Conservation (phyloP, 2,329 filamentous ascomycete genomes). For the Talaromyces sp. region DNA sequence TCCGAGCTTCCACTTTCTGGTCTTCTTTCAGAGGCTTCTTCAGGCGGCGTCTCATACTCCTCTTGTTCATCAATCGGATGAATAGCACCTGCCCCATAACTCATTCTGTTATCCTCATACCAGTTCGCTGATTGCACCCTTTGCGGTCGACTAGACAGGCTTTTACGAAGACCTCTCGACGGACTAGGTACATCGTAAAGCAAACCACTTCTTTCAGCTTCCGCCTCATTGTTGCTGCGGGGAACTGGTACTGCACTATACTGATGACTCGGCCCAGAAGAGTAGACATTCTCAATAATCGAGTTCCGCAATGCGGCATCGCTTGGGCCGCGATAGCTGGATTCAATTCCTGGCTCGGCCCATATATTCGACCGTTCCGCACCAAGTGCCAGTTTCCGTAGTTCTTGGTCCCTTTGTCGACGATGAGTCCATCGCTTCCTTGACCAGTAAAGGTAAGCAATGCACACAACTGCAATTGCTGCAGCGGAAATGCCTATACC, state of each 20-base stretch:
- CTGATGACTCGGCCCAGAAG: slow-evolving; percentile 10
- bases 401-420: slow-evolving; percentile 51
- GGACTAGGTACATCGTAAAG: slow-evolving; percentile 41
- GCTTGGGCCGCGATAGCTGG: slow-evolving; percentile 32
- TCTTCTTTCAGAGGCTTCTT: slow-evolving; percentile 14
- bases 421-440: slow-evolving; percentile 44
- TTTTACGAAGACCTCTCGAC: slow-evolving; percentile 37
- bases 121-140: slow-evolving; percentile 36
- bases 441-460: slow-evolving; percentile 51
- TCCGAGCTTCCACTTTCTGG: slow-evolving; percentile 21
- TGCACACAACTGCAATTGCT: slow-evolving; percentile 48
- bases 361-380: slow-evolving; percentile 49
- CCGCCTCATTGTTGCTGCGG: slow-evolving; percentile 26
- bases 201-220: slow-evolving; percentile 42
- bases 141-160: slow-evolving; percentile 33
- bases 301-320: slow-evolving; percentile 14
- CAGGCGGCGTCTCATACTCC: slow-evolving; percentile 50
- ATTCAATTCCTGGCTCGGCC: slow-evolving; percentile 39
- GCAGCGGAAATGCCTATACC: slow-evolving; percentile 66
- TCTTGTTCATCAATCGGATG: slow-evolving; percentile 63
- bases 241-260: slow-evolving; percentile 21
- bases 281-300: slow-evolving; percentile 13
- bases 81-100: slow-evolving; percentile 53
- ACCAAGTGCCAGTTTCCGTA: slow-evolving; percentile 51
- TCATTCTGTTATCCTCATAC: slow-evolving; percentile 49